Evolutionary conservation across 1,139 yeast species (phyloP).

Genomic region (Geotrichum carabidarum): DNA sequence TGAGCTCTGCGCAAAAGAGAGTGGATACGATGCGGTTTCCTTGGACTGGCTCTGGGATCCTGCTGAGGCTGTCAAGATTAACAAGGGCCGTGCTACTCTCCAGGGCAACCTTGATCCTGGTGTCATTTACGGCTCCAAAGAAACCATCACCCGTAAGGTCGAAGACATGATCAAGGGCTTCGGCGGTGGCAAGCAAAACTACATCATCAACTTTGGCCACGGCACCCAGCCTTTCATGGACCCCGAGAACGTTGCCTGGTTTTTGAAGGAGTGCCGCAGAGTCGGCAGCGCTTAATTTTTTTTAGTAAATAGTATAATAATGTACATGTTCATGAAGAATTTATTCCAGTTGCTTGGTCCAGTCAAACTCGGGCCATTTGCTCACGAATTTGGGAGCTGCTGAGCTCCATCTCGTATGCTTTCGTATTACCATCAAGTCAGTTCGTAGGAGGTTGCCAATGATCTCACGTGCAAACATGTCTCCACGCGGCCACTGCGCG

Average conservation of each 20-base stretch:
- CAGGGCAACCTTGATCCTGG: conserved; percentile 98
- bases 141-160: conserved; percentile 71
- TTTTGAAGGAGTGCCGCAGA: conserved; percentile 82
- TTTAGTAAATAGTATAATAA: neutral
- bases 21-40: conserved; percentile 85
- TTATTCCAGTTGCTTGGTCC: conserved; percentile 28
- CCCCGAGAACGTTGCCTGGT: conserved; percentile 79
- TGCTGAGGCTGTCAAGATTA: conserved; percentile 73
- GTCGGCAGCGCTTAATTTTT: conserved; percentile 43
- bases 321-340: neutral
- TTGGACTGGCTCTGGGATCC: conserved; percentile 92
- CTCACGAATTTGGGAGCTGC: conserved; percentile 22
- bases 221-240: conserved; percentile 98
- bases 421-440: conserved; percentile 36
- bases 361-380: conserved; percentile 35
- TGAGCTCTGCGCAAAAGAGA: conserved; percentile 54
- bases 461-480: conserved; percentile 44
- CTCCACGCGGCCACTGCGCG: conserved; percentile 44
- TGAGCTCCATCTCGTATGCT: conserved; percentile 34
- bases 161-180: conserved; percentile 84
- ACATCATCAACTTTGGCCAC: conserved; percentile 92
- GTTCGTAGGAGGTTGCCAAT: conserved; percentile 43
- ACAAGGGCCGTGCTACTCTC: conserved; percentile 71
- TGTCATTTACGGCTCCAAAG: conserved; percentile 82
- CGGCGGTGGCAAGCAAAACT: conserved; percentile 85